Percentiles rank a stretch among this genome's conserved stretches.
Evolutionary conservation across 352 stramenopile genomes (phyloP).

Genomic region (Pseudoperonospora humuli): DNA sequence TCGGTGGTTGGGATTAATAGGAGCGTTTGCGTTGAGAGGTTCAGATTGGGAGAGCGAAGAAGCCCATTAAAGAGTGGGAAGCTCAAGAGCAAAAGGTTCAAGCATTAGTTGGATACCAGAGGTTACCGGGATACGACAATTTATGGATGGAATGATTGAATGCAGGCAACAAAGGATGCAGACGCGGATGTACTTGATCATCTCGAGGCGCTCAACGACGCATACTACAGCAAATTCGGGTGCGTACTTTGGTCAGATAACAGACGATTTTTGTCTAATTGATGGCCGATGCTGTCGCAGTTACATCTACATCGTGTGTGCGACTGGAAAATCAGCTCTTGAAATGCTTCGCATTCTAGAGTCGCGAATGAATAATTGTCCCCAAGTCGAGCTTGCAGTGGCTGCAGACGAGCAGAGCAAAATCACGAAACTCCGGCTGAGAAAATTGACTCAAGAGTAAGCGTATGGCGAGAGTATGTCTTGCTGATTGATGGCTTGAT

Average conservation of each 20-base stretch:
- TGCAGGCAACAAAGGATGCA: slow-evolving; percentile 47
- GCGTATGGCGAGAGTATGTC: too few species aligned
- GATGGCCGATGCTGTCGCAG: slow-evolving; percentile 12
- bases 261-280: background rate
- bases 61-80: slow-evolving; percentile 63
- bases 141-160: background rate
- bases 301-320: slow-evolving; percentile 79
- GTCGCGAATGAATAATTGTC: slow-evolving; percentile 37
- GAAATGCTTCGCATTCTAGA: slow-evolving; percentile 73
- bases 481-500: too few species aligned
- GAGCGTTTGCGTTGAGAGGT: background rate
- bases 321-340: slow-evolving; percentile 62
- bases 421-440: slow-evolving; percentile 65
- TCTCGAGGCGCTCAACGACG: slow-evolving; percentile 55
- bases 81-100: slow-evolving; percentile 62
- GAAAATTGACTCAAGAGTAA: slow-evolving; percentile 64
- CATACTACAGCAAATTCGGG: slow-evolving; percentile 66
- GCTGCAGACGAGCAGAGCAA: slow-evolving; percentile 68
- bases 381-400: slow-evolving; percentile 42
- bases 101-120: too few species aligned
- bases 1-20: too few species aligned
- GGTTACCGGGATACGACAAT: too few species aligned
- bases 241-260: slow-evolving; percentile 5
- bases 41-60: slow-evolving; percentile 64
- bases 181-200: slow-evolving; percentile 41